A percentile compares a stretch with the other conserved stretches of the same genome.
These are phyloP conservation scores for Colletotrichum tofieldiae DNA, from an alignment of 2,329 filamentous ascomycete species.

Conservation along the genomic window DNA sequence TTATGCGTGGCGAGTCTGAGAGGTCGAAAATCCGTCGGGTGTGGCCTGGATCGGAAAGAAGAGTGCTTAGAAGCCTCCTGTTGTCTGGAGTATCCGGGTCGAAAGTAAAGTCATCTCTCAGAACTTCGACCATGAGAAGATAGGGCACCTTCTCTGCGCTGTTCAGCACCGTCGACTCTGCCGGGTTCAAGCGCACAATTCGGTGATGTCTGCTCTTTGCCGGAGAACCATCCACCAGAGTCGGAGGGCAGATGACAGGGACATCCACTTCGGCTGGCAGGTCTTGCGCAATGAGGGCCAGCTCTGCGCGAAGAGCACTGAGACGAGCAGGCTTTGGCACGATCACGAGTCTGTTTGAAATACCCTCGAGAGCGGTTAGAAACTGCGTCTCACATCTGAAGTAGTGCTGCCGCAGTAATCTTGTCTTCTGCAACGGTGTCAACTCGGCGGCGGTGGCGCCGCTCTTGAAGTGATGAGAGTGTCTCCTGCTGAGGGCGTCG, in stretches of 20 bases:
- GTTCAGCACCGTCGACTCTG: conserved; percentile 87
- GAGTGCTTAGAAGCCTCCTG: conserved; percentile 71
- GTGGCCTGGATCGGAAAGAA: conserved; percentile 71
- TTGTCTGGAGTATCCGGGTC: conserved; percentile 83
- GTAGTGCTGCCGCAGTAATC: conserved; percentile 83
- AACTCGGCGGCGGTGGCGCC: conserved; percentile 74
- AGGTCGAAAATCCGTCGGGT: conserved; percentile 77
- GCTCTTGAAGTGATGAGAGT: conserved; percentile 74
- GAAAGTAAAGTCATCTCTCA: conserved; percentile 87
- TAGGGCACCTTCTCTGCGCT: conserved; percentile 91
- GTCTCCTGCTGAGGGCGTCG: conserved; percentile 69
- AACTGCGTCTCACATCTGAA: conserved; percentile 88
- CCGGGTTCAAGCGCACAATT: conserved; percentile 86
- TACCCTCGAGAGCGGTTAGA: conserved; percentile 84
- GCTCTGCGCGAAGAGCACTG: conserved; percentile 84
- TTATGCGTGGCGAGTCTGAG: conserved; percentile 74
- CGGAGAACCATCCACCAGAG: conserved; percentile 80
- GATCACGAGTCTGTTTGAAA: conserved; percentile 86
- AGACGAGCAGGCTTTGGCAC: conserved; percentile 87
- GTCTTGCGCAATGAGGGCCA: conserved; percentile 86
- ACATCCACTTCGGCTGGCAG: conserved; percentile 88
- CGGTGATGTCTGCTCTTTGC: conserved; percentile 85
- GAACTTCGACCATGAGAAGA: conserved; percentile 86
- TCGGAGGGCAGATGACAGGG: conserved; percentile 84
- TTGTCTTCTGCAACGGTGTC: conserved; percentile 77